Base-by-base conservation (phyloP, 208 protist genomes). In the Plasmodiophora brassicae region DNA sequence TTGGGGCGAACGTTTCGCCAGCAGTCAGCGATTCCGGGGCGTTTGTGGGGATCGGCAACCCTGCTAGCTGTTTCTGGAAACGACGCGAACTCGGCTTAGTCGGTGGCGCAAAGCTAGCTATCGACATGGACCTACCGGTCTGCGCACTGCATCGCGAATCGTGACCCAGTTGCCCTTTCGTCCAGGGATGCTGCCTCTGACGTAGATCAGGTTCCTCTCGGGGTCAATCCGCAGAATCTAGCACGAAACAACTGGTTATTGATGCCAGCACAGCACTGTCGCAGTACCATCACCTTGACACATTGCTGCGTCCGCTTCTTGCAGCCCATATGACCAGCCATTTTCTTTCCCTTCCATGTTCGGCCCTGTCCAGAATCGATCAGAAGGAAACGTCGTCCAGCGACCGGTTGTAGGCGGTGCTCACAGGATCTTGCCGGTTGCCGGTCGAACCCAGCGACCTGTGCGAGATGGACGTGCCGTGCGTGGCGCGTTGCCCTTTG, bases 271-370 rank as follows among this genome's bases (percentile, higher is more conserved):
- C 36, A 39, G 43, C 8, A 46, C 0, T 43, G 45, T 0, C 0
- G 25, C 0, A 28, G n/a, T 87, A 25, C 10, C 41, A 0, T 36
- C 43, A 94, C 86, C 57, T 85, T 78, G 14, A 93, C 45, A 71
- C 90, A 92, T 8, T 86, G n/a, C n/a, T 85, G 20, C 25, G 91
- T 93, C 20, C 28, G 1, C 45, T 44, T 25, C 43, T 91, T 46
- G 57, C 25, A 1, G 38, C 92, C 93, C 93, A 94, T 94, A 22
- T 85, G 84, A 1, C 93, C 93, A 25, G 91, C 86, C 92, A 94
- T 93, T 46, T 94, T 94, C 86, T 94, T 94, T 39, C 90, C 90
- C 72, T 92, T 92, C 20, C 39, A 94, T n/a, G 93, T 85, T 28
- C 88, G 85, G 53, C 88, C 85, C 65, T 78, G n/a, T 38, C 32